A percentile compares a stretch with the other conserved stretches of the same genome.
Conservation (phyloP, 2,329 filamentous ascomycete species). For the Neonectria neomacrospora region DNA sequence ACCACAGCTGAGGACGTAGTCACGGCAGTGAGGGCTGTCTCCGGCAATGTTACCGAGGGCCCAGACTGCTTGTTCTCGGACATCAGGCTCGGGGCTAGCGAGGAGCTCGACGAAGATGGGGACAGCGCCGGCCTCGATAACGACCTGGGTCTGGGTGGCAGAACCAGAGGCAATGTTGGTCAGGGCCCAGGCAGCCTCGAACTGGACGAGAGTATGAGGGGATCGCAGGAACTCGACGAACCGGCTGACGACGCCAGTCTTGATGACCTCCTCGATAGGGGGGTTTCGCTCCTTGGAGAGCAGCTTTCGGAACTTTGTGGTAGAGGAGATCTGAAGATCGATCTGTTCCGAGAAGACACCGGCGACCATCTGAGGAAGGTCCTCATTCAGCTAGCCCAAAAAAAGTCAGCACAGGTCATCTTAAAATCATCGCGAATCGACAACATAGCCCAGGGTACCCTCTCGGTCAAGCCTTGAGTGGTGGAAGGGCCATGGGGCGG, state of each 20-base stretch:
- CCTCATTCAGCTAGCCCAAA: slow-evolving; percentile 83
- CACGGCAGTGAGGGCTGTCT: slow-evolving; percentile 96
- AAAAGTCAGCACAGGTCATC: slow-evolving; percentile 32
- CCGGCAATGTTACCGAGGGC: slow-evolving; percentile 98
- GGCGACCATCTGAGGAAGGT: slow-evolving; percentile 97
- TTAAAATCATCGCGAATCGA: slow-evolving; percentile 19
- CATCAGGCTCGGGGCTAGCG: slow-evolving; percentile 95
- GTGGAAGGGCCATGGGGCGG: slow-evolving; percentile 22
- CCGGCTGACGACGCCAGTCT: slow-evolving; percentile 95
- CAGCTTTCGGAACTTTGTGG: slow-evolving; percentile 98
- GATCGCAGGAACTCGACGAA: slow-evolving; percentile 99
- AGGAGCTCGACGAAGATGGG: slow-evolving; percentile 98
- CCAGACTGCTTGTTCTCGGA: slow-evolving; percentile 98
- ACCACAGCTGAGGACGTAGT: slow-evolving; percentile 92
- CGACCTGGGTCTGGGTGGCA: slow-evolving; percentile 96
- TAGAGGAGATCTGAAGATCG: slow-evolving; percentile 95
- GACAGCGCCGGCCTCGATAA: slow-evolving; percentile 97
- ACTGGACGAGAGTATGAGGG: slow-evolving; percentile 97
- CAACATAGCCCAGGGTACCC: slow-evolving; percentile 8
- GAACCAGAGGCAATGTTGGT: slow-evolving; percentile 99
- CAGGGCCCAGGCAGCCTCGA: slow-evolving; percentile 98
- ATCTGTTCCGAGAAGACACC: slow-evolving; percentile 99
- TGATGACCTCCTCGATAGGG: slow-evolving; percentile 98
- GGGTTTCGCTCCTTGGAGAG: slow-evolving; percentile 99
- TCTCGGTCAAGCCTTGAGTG: slow-evolving; percentile 3